Conservation (phyloP, 805 yeast species). For the Saccharomycodes ludwigii region DNA sequence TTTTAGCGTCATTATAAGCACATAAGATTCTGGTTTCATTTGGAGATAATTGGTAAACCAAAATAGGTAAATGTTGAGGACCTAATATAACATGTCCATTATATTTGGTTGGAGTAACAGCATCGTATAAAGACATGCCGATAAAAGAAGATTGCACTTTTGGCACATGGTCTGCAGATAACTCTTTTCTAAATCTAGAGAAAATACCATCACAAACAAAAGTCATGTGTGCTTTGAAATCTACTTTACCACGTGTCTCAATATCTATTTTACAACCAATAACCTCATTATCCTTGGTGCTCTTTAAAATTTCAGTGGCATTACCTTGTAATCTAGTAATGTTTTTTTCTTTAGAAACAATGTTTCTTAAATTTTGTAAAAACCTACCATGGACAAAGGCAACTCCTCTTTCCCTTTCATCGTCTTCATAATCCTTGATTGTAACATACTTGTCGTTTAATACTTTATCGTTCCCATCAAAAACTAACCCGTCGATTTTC, state of each 20-base stretch:
- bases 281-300: slow-evolving; percentile 44
- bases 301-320: slow-evolving; percentile 53
- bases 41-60: slow-evolving; percentile 77
- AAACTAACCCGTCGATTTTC: slow-evolving; percentile 44
- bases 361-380: slow-evolving; percentile 57
- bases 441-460: slow-evolving; percentile 38
- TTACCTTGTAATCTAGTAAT: slow-evolving; percentile 75
- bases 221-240: slow-evolving; percentile 50
- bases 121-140: slow-evolving; percentile 65
- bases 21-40: slow-evolving; percentile 80
- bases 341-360: slow-evolving; percentile 59
- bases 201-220: slow-evolving; percentile 88
- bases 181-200: slow-evolving; percentile 76
- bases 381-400: slow-evolving; percentile 92
- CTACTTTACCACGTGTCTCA: slow-evolving; percentile 28
- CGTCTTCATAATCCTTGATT: slow-evolving; percentile 42
- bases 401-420: slow-evolving; percentile 53
- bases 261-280: slow-evolving; percentile 60
- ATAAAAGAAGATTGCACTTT: slow-evolving; percentile 71
- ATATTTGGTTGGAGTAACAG: slow-evolving; percentile 58
- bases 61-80: slow-evolving; percentile 64
- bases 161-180: slow-evolving; percentile 51
- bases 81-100: slow-evolving; percentile 90
- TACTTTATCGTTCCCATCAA: slow-evolving; percentile 45
- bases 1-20: slow-evolving; percentile 61